phyloP scores from a whole-genome alignment of 129 eudicot species.

The Flaveria linearis region DNA sequence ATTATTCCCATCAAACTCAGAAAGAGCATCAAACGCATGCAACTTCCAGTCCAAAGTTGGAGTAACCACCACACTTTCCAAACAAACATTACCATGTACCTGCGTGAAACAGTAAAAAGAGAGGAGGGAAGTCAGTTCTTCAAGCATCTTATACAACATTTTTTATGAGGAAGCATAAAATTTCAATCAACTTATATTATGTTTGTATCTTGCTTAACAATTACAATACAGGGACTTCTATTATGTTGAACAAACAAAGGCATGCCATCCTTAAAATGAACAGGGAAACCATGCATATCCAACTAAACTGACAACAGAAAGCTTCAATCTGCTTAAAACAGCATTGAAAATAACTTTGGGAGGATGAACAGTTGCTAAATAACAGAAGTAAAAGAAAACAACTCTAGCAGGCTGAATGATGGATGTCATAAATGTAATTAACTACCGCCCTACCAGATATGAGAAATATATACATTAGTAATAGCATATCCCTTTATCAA shows the following conservation, averaged over 20 bases:
- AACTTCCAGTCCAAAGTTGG: slow-evolving; percentile 96
- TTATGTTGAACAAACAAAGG: not conserved
- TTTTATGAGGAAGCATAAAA: not conserved
- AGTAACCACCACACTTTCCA: slow-evolving; percentile 97
- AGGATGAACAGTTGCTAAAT: not conserved
- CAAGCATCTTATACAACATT: slow-evolving; percentile 19
- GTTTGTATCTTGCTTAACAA: not conserved
- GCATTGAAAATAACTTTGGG: not conserved
- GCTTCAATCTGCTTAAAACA: slow-evolving; percentile 2
- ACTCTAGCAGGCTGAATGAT: not conserved
- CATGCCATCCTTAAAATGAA: not conserved
- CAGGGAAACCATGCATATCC: not conserved
- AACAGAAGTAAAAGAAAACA: slow-evolving; percentile 15
- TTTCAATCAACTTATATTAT: slow-evolving; percentile 5
- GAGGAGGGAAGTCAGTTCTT: slow-evolving; percentile 10
- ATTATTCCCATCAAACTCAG: slow-evolving; percentile 85
- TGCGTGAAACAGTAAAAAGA: slow-evolving; percentile 30
- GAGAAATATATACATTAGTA: not conserved
- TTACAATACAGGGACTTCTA: not conserved
- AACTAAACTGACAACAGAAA: slow-evolving; percentile 8
- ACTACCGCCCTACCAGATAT: not conserved
- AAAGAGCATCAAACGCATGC: slow-evolving; percentile 96
- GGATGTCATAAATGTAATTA: slow-evolving; percentile 12
- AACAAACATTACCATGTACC: slow-evolving; percentile 97
- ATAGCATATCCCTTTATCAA: slow-evolving; percentile 3